Evolutionary conservation across 345 rosid genomes (phyloP), one percentile per base, ranked within the genome.

Genomic region (Gossypium herbaceum): DNA sequence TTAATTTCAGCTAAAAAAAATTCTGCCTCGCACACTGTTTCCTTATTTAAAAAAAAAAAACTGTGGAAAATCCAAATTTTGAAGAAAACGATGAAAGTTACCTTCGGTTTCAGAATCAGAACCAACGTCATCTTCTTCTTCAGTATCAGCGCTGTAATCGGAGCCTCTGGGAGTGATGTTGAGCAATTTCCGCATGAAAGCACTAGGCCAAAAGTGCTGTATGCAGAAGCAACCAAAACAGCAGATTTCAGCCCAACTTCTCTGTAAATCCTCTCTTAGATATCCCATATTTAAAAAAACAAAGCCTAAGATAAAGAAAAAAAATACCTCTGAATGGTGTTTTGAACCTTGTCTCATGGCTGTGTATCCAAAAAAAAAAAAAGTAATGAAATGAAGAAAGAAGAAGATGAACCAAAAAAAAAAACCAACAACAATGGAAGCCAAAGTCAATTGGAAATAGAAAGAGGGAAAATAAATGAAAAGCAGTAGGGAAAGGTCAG

Each of bases 131-230:
- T 73, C 71, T 48, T 80, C 90, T 2, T 86, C 88, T 1, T 91
- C 95, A 19, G 90, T 51, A 81, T 92, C 98, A 7, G 98, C 95
- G 52, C 97, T 87, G 82, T 83, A 94, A 77, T 94, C 94, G 72
- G 92, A 87, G 62, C 81, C 92, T 69, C 65, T 85, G 70, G 86
- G 48, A 73, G 78, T 78, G 81, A 94, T 88, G 82, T 94, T 92
- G 62, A 94, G 82, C 95, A 85, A 90, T 79, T 94, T 92, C 65
- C 97, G 90, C 87, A 94, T 74, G 69, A 92, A 83, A 34, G 88
- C 82, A 48, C 88, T 81, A 1, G 97, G 89, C 98, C 98, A 94
- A 73, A 92, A 87, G 71, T 88, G 83, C 85, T 94, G 97, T 77
- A 92, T 79, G 90, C 86, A 89, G 63, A 87, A 87, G 87, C 86